Conservation (phyloP, 2,329 filamentous ascomycete species). For the Cucurbitaria berberidis region DNA sequence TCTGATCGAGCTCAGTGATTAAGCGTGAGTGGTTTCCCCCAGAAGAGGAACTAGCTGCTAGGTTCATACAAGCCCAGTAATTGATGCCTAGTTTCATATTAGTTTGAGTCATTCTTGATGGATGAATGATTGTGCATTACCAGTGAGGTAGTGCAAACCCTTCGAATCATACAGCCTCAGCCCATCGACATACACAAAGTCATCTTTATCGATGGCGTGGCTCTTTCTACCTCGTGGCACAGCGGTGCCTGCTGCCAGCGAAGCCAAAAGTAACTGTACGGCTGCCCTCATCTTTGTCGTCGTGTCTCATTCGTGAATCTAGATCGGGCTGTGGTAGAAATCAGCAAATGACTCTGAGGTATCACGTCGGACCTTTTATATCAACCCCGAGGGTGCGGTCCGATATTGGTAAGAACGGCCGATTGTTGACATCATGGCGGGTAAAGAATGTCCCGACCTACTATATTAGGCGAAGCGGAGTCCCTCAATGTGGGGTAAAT, state of each 20-base stretch:
- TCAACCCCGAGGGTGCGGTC: slow-evolving; percentile 3
- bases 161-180: slow-evolving; percentile 42
- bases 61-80: slow-evolving; percentile 52
- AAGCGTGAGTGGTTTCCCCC: slow-evolving; percentile 49
- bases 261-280: slow-evolving; percentile 17
- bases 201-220: slow-evolving; percentile 31
- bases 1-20: slow-evolving; percentile 49
- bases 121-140: not conserved
- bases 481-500: slow-evolving; percentile 20
- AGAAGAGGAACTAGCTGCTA: slow-evolving; percentile 43
- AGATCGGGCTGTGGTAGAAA: not conserved
- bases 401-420: not conserved
- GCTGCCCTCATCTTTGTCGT: slow-evolving; percentile 15
- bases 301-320: too few species aligned
- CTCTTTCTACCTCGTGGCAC: slow-evolving; percentile 8
- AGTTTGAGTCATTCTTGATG: not conserved
- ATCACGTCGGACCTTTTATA: slow-evolving; percentile 12
- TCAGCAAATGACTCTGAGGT: not conserved
- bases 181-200: slow-evolving; percentile 47
- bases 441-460: slow-evolving; percentile 10
- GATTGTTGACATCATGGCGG: slow-evolving; percentile 21
- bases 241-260: slow-evolving; percentile 15
- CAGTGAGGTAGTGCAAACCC: slow-evolving; percentile 48
- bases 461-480: slow-evolving; percentile 15
- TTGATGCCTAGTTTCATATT: slow-evolving; percentile 38